Percentiles rank a stretch among this genome's conserved stretches.
Conservation (phyloP, 23 red algal species). For the Gracilaria gracilis region DNA sequence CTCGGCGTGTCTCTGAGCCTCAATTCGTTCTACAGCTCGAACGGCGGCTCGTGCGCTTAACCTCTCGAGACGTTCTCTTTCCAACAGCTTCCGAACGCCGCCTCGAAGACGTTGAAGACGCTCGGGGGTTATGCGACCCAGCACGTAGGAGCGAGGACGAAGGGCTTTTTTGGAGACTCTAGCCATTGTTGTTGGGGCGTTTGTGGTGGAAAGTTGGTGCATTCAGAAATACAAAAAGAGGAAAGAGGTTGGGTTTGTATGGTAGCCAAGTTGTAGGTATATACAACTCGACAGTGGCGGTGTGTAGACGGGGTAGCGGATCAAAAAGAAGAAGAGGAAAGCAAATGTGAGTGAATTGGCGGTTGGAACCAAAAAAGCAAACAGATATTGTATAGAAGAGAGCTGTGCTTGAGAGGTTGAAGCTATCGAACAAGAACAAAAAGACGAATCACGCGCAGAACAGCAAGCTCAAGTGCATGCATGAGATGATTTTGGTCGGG, state of each 20-base stretch:
- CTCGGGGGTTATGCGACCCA: constrained; percentile 44
- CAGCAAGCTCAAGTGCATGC: too few relatives aligned
- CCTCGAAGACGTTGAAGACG: background rate
- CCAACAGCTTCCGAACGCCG: constrained; percentile 27
- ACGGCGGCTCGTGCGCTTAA: constrained; percentile 21
- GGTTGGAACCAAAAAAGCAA: background rate
- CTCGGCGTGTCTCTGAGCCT: constrained; percentile 50
- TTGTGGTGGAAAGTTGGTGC: background rate
- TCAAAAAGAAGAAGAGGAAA: background rate
- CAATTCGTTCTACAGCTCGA: constrained; percentile 22
- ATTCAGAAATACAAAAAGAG: constrained; percentile 18
- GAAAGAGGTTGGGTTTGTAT: background rate
- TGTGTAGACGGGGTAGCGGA: background rate
- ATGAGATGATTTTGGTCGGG: background rate
- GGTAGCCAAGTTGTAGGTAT: background rate
- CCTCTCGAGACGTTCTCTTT: constrained; percentile 20
- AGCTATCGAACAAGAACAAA: too few relatives aligned
- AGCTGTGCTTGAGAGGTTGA: background rate
- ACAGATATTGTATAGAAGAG: background rate
- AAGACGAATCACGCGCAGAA: too few relatives aligned
- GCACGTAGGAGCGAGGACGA: constrained; percentile 54
- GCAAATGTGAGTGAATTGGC: background rate
- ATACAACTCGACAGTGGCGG: background rate
- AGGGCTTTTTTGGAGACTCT: constrained; percentile 69
- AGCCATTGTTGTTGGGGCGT: constrained; percentile 30